These are phyloP conservation scores for Dothideomycetes sp. DNA, from an alignment of 2,329 filamentous ascomycete genomes.

Conservation along the genomic window DNA sequence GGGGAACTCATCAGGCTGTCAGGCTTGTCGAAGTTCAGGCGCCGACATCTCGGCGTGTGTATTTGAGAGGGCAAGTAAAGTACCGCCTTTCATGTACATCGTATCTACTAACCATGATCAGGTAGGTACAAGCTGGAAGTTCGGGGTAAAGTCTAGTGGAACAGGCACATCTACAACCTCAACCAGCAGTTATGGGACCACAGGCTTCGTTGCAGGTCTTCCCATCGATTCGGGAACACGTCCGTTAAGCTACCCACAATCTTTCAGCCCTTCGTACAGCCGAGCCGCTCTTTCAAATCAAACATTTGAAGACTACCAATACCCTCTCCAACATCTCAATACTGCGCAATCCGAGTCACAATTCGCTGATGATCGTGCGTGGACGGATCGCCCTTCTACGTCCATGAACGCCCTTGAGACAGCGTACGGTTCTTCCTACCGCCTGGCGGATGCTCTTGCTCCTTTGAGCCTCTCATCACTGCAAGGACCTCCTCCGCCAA, in stretches of 20 bases:
- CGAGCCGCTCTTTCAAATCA: background rate
- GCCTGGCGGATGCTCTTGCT: constrained; percentile 17
- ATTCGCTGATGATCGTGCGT: constrained; percentile 17
- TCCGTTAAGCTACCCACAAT: constrained; percentile 1
- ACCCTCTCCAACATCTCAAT: constrained; percentile 7
- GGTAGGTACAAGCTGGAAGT: constrained; percentile 8
- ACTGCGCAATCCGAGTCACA: constrained; percentile 16
- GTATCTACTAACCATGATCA: constrained; percentile 1
- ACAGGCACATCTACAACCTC: constrained; percentile 3
- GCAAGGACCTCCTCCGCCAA: constrained; percentile 20
- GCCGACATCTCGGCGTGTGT: constrained; percentile 52
- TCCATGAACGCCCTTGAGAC: constrained; percentile 13
- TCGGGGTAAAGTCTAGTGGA: constrained; percentile 6
- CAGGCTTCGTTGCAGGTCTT: background rate
- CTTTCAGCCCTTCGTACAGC: background rate
- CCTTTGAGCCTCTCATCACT: constrained; percentile 22
- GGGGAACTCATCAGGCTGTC: constrained; percentile 65
- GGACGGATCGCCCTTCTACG: constrained; percentile 14
- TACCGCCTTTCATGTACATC: background rate
- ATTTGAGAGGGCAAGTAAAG: constrained; percentile 58
- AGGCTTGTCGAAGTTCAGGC: constrained; percentile 69
- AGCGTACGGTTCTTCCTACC: constrained; percentile 17
- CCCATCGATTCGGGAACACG: constrained; percentile 1
- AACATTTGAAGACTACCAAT: too few species aligned
- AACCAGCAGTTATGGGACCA: constrained; percentile 1